Evolutionary conservation across 768 basidiomycete genomes (phyloP).

Genomic region (Trametes maxima): DNA sequence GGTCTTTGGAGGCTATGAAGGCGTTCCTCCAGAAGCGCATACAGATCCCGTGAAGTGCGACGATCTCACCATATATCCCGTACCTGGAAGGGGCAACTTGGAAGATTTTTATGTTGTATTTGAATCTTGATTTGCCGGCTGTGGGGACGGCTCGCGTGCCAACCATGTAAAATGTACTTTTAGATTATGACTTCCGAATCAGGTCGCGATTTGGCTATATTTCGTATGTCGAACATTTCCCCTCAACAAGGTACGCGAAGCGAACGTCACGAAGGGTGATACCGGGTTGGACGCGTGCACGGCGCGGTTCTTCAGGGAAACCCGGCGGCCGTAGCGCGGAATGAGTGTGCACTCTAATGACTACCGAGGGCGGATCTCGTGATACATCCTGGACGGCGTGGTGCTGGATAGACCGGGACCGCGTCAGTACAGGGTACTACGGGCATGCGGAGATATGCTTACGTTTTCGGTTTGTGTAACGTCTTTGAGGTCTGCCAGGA

Average conservation of each 20-base stretch:
- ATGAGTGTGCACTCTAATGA: conserved; percentile 15
- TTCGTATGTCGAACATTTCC: neutral
- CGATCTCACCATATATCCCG: neutral
- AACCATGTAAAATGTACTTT: neutral
- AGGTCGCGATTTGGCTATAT: neutral
- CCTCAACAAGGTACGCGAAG: conserved; percentile 48
- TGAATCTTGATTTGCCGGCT: neutral
- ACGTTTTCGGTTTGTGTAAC: conserved; percentile 16
- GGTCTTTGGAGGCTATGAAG: conserved; percentile 10
- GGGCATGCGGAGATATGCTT: neutral
- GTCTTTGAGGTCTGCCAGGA: neutral
- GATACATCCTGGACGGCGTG: neutral
- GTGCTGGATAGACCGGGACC: conserved; percentile 5
- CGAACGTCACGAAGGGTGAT: conserved; percentile 56
- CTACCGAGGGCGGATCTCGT: neutral
- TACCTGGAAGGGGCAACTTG: neutral
- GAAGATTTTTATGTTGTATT: neutral
- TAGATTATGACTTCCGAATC: neutral
- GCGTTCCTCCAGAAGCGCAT: conserved; percentile 4
- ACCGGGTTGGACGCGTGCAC: conserved; percentile 36
- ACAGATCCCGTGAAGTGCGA: neutral
- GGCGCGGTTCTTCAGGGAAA: conserved; percentile 4
- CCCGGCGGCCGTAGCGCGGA: conserved; percentile 1
- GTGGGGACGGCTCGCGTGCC: neutral
- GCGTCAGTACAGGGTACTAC: neutral